These are phyloP conservation scores for Xerocomellus amylosporus DNA, from an alignment of 768 basidiomycete species.

Conservation along the genomic window DNA sequence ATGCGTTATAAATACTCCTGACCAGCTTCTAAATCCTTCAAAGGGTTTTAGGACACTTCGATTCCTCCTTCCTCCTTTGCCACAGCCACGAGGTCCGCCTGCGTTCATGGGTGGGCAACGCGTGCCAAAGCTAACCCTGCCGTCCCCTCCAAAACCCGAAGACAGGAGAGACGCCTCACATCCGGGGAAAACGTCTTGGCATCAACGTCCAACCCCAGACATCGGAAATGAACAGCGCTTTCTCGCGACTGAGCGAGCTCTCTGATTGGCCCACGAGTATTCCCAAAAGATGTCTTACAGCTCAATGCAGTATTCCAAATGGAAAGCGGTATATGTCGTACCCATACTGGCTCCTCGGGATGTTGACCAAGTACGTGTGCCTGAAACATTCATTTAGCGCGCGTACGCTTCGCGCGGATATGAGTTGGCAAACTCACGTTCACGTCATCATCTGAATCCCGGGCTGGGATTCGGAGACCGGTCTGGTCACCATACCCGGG, in stretches of 20 bases:
- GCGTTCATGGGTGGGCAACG: background rate
- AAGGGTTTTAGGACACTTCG: background rate
- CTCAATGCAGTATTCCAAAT: background rate
- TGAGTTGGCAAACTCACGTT: background rate
- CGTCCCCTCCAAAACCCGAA: background rate
- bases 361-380: too few species aligned
- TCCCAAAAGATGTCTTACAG: background rate
- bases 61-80: background rate
- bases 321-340: background rate
- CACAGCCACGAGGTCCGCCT: constrained; percentile 11
- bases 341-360: background rate
- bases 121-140: constrained; percentile 14
- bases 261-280: background rate
- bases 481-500: background rate
- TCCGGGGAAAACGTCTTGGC: background rate
- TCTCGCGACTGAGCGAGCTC: too few species aligned
- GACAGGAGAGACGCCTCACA: background rate
- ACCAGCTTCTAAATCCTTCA: background rate
- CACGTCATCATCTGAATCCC: too few species aligned
- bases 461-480: background rate
- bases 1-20: background rate
- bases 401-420: background rate
- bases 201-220: background rate
- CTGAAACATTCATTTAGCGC: background rate
- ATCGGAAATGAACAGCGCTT: too few species aligned